Conservation (phyloP, 257 asterid species). For the Solanum paucissectum region DNA sequence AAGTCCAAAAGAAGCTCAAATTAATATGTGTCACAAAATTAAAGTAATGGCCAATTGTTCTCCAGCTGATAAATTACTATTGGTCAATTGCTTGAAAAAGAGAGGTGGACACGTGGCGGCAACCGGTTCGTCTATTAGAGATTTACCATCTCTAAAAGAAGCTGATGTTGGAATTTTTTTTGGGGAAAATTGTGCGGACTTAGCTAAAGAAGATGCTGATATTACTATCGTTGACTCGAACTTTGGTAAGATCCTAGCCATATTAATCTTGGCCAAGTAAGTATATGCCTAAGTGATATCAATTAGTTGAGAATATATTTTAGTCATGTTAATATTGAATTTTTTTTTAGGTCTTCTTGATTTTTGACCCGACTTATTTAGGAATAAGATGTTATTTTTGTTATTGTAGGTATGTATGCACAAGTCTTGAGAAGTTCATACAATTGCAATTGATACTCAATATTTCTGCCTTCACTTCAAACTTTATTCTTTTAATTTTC, state of each 20-base stretch:
- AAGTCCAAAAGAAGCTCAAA: constrained; percentile 9
- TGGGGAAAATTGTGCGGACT: background rate
- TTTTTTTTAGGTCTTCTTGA: background rate
- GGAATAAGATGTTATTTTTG: background rate
- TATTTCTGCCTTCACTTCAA: constrained; percentile 21
- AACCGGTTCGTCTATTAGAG: constrained; percentile 11
- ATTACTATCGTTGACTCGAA: background rate
- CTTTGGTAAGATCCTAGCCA: constrained; percentile 5
- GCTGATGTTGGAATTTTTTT: constrained; percentile 34
- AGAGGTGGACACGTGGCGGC: constrained; percentile 17
- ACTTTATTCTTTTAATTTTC: constrained; percentile 10
- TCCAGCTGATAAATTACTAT: constrained; percentile 21
- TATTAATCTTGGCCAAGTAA: constrained; percentile 20
- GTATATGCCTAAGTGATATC: background rate
- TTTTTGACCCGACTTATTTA: background rate
- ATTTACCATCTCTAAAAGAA: constrained; percentile 21
- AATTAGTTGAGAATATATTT: background rate
- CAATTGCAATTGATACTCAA: constrained; percentile 21
- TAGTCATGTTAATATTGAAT: background rate
- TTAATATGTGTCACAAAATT: constrained; percentile 5
- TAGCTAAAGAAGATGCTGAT: constrained; percentile 8
- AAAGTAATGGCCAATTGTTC: constrained; percentile 20
- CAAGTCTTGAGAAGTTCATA: constrained; percentile 14
- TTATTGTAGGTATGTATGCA: constrained; percentile 16
- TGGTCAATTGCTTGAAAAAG: constrained; percentile 20